These are phyloP conservation scores for Boletellus ananas DNA, from an alignment of 768 basidiomycete genomes.

Conservation along the genomic window DNA sequence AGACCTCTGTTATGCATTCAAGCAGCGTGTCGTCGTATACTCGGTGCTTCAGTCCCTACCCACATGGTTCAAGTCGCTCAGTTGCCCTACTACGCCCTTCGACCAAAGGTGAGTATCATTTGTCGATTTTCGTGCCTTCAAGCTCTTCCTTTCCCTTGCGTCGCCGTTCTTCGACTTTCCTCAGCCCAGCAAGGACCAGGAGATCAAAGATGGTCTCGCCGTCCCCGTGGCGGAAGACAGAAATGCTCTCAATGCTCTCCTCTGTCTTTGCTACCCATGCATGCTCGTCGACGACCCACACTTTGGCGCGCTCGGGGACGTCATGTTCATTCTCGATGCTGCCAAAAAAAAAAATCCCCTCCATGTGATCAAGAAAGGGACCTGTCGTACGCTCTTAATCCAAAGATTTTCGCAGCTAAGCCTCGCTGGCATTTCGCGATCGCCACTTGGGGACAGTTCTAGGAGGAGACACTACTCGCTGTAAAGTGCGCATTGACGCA, in stretches of 20 bases:
- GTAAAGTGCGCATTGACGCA: slow-evolving; percentile 28
- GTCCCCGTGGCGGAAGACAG: slow-evolving; percentile 21
- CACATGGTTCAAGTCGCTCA: too few relatives aligned
- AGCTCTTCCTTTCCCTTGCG: slow-evolving; percentile 30
- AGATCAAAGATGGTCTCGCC: slow-evolving; percentile 11
- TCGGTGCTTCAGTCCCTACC: too few relatives aligned
- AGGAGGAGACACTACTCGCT: slow-evolving; percentile 24
- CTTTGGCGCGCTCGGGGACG: slow-evolving; percentile 9
- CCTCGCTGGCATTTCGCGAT: slow-evolving; percentile 32
- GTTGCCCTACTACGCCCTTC: slow-evolving; percentile 18
- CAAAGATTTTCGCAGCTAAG: slow-evolving; percentile 17
- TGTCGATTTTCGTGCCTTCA: slow-evolving; percentile 33
- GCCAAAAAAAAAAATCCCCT: slow-evolving; percentile 21
- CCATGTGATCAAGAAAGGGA: slow-evolving; percentile 11
- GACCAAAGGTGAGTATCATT: slow-evolving; percentile 20
- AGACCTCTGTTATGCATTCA: too few relatives aligned
- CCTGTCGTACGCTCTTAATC: slow-evolving; percentile 17
- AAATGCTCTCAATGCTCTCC: slow-evolving; percentile 18
- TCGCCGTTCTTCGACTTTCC: slow-evolving; percentile 36
- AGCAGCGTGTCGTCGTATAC: too few relatives aligned
- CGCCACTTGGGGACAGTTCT: slow-evolving; percentile 19
- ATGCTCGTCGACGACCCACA: slow-evolving; percentile 22
- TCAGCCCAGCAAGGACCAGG: slow-evolving; percentile 8
- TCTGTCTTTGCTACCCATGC: slow-evolving; percentile 25
- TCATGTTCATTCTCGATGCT: slow-evolving; percentile 5